Evolutionary conservation across 2,329 filamentous ascomycete genomes (phyloP).

Genomic region (Zasmidium cellare): DNA sequence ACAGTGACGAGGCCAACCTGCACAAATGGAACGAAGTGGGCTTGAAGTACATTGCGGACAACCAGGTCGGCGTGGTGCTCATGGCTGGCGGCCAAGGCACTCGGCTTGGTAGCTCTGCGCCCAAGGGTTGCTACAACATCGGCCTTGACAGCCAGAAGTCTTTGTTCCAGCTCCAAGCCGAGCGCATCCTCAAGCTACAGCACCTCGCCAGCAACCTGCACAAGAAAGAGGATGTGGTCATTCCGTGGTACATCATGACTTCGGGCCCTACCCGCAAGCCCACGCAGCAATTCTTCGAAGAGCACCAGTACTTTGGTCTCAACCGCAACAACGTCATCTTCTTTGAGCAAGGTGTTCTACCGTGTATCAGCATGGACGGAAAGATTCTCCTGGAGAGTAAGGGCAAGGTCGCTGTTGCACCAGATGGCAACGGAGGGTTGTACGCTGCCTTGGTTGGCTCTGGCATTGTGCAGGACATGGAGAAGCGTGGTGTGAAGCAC

Average conservation of each 20-base stretch:
- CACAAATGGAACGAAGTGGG: constrained; percentile 79
- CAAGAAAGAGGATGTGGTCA: constrained; percentile 60
- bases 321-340: constrained; percentile 81
- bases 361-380: constrained; percentile 95
- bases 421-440: constrained; percentile 94
- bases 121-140: constrained; percentile 98
- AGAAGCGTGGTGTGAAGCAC: constrained; percentile 84
- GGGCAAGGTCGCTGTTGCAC: constrained; percentile 86
- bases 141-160: constrained; percentile 90
- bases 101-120: constrained; percentile 86
- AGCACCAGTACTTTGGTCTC: constrained; percentile 89
- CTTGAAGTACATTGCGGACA: constrained; percentile 64
- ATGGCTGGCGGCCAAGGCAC: constrained; percentile 98
- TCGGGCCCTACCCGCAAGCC: constrained; percentile 88
- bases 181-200: constrained; percentile 87
- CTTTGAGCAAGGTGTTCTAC: constrained; percentile 95
- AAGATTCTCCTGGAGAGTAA: constrained; percentile 95
- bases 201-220: constrained; percentile 72
- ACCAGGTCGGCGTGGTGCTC: constrained; percentile 80
- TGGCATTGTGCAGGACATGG: constrained; percentile 83
- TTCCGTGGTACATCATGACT: constrained; percentile 99
- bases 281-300: constrained; percentile 89
- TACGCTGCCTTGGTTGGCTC: constrained; percentile 86
- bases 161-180: constrained; percentile 95
- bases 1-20: constrained; percentile 77